A percentile compares a stretch with the other conserved stretches of the same genome.
These are phyloP conservation scores for Piedraia hortae DNA, from an alignment of 2,329 filamentous ascomycete species.

Conservation along the genomic window DNA sequence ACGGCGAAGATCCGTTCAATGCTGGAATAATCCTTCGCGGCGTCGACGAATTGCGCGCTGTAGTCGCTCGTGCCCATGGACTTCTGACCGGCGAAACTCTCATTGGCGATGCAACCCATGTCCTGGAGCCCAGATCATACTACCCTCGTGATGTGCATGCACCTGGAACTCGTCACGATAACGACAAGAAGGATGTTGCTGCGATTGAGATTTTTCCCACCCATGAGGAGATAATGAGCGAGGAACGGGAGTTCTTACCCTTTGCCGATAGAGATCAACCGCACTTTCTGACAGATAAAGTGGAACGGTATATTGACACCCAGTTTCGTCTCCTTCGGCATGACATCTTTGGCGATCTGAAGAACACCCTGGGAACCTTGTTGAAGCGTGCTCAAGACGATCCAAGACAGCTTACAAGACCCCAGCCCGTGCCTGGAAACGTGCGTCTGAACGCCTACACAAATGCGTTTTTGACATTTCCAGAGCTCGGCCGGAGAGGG, in stretches of 20 bases:
- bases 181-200: slow-evolving; percentile 21
- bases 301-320: slow-evolving; percentile 30
- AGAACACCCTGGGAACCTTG: slow-evolving; percentile 12
- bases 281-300: slow-evolving; percentile 18
- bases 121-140: too few relatives aligned
- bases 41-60: too few relatives aligned
- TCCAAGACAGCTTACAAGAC: slow-evolving; percentile 1
- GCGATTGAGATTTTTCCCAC: slow-evolving; percentile 25
- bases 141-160: too few relatives aligned
- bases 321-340: slow-evolving; percentile 45
- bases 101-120: too few relatives aligned
- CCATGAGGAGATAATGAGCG: slow-evolving; percentile 18
- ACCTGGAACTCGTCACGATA: slow-evolving; percentile 22
- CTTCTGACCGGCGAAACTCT: too few relatives aligned
- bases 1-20: too few relatives aligned
- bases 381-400: background rate
- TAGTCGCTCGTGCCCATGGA: too few relatives aligned
- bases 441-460: slow-evolving; percentile 12
- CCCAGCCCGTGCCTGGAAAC: slow-evolving; percentile 15
- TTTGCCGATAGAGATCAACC: slow-evolving; percentile 13
- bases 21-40: too few relatives aligned
- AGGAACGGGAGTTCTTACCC: slow-evolving; percentile 18
- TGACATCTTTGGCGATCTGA: slow-evolving; percentile 29
- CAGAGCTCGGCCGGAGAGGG: too few relatives aligned
- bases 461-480: slow-evolving; percentile 20